Evolutionary conservation across 1,139 yeast genomes (phyloP).

Genomic region (Hansenula sp.): DNA sequence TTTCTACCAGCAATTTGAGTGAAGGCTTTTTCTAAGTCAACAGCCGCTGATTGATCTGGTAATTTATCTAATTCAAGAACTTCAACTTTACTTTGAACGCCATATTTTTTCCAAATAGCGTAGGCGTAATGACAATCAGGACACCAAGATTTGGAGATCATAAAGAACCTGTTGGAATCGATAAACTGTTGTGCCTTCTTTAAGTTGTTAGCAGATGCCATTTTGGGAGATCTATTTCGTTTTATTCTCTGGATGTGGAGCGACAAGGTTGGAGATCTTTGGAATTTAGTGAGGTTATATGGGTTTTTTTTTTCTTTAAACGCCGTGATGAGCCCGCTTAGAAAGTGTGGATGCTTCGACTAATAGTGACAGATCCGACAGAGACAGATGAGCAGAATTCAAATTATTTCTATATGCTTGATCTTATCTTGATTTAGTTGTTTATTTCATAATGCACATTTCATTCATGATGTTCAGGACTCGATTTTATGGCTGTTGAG

Average conservation of each 20-base stretch:
- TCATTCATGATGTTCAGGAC: too few species aligned
- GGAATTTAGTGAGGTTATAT: background rate
- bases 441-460: too few species aligned
- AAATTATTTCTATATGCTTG: too few species aligned
- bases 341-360: too few species aligned
- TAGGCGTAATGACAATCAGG: constrained; percentile 70
- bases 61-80: constrained; percentile 60
- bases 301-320: too few species aligned
- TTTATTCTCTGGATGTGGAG: background rate
- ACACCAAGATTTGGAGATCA: constrained; percentile 73
- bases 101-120: constrained; percentile 47
- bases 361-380: too few species aligned
- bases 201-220: constrained; percentile 16
- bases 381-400: too few species aligned
- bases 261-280: background rate
- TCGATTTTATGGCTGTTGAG: too few species aligned
- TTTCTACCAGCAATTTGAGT: constrained; percentile 57
- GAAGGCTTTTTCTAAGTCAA: constrained; percentile 55
- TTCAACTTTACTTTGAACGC: constrained; percentile 45
- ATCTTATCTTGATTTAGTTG: too few species aligned
- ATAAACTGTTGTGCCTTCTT: constrained; percentile 44
- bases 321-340: too few species aligned
- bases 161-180: constrained; percentile 42
- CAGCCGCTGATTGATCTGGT: constrained; percentile 45
- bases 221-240: background rate